Percentiles rank a stretch among this genome's conserved stretches.
phyloP scores from a whole-genome alignment of 345 rosid genomes.

The Aurinia saxatilis region DNA sequence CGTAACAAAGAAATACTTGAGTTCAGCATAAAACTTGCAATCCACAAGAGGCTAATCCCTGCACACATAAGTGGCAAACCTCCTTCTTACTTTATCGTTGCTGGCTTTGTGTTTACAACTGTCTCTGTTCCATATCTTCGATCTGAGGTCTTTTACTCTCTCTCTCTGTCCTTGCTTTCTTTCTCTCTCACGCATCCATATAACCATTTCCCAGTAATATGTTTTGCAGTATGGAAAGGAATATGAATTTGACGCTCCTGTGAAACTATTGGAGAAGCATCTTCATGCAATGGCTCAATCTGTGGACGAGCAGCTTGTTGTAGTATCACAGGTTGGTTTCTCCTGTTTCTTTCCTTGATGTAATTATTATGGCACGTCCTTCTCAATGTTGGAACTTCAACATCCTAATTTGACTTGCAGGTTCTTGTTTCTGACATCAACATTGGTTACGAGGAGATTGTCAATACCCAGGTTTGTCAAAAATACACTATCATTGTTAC shows the following conservation, averaged over 20 bases:
- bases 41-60: slow-evolving; percentile 80
- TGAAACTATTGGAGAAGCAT: slow-evolving; percentile 79
- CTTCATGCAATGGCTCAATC: slow-evolving; percentile 88
- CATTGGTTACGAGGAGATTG: slow-evolving; percentile 91
- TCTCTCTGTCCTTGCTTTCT: neutral
- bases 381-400: neutral
- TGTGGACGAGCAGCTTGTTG: slow-evolving; percentile 78
- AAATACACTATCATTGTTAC: neutral
- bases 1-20: slow-evolving; percentile 56
- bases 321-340: slow-evolving; percentile 72
- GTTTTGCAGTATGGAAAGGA: slow-evolving; percentile 81
- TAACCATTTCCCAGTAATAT: neutral
- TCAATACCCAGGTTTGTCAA: slow-evolving; percentile 71
- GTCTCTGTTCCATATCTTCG: slow-evolving; percentile 90
- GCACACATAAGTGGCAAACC: slow-evolving; percentile 73
- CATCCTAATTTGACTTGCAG: slow-evolving; percentile 31
- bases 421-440: slow-evolving; percentile 93
- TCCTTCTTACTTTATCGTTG: slow-evolving; percentile 85
- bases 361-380: neutral
- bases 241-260: slow-evolving; percentile 94
- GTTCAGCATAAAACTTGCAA: slow-evolving; percentile 74
- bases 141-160: slow-evolving; percentile 59
- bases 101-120: slow-evolving; percentile 84
- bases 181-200: neutral
- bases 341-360: neutral